A percentile compares a stretch with the other conserved stretches of the same genome.
Evolutionary conservation across 148 eudicot species (phyloP).

Genomic region (Camellia japonica): DNA sequence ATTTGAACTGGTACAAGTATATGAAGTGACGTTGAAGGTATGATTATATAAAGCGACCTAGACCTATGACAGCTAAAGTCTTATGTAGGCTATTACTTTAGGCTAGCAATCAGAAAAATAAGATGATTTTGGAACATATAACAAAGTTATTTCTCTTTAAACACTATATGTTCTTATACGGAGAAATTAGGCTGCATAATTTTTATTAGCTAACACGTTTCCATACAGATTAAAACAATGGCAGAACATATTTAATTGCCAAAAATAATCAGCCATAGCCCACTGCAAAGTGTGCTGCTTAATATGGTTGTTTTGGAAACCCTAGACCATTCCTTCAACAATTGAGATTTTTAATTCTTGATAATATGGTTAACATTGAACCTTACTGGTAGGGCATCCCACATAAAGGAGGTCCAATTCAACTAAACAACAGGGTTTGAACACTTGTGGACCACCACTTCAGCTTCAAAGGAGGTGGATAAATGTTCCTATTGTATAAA

Average conservation of each 20-base stretch:
- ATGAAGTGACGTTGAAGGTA: background rate
- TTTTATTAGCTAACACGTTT: background rate
- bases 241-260: background rate
- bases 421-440: background rate
- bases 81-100: too few species aligned
- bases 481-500: background rate
- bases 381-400: background rate
- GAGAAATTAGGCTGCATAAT: background rate
- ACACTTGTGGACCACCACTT: background rate
- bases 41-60: background rate
- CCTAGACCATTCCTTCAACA: background rate
- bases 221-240: background rate
- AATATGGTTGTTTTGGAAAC: background rate
- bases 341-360: background rate
- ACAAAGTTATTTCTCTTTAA: too few species aligned
- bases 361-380: background rate
- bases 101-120: too few species aligned
- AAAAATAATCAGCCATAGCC: background rate
- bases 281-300: background rate
- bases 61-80: too few species aligned
- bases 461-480: background rate
- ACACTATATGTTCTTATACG: too few species aligned
- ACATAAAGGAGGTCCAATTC: background rate
- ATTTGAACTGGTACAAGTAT: background rate
- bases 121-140: too few species aligned